Conservation (phyloP, 2,329 filamentous ascomycete genomes). For the Penicillium olsonii region DNA sequence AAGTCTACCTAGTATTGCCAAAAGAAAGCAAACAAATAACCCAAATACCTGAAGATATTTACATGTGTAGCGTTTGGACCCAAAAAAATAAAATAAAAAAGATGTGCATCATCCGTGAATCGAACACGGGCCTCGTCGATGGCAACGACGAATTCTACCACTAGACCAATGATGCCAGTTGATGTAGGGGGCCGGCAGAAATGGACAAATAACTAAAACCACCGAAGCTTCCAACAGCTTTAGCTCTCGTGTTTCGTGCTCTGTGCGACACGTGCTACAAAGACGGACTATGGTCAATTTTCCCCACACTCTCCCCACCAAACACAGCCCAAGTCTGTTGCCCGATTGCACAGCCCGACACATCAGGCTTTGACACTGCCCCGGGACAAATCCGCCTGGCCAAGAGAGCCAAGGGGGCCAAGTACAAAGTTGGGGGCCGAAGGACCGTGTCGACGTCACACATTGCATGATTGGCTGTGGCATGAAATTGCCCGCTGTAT, state of each 20-base stretch:
- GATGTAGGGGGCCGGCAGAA: neutral
- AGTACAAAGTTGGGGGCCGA: neutral
- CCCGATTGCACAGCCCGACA: neutral
- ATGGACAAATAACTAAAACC: too few species aligned
- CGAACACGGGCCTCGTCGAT: slow-evolving; percentile 51
- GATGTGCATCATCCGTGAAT: slow-evolving; percentile 48
- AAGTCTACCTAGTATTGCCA: too few species aligned
- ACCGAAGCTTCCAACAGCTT: too few species aligned
- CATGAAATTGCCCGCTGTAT: neutral
- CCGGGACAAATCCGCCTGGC: neutral
- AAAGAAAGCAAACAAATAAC: neutral
- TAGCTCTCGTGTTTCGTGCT: too few species aligned
- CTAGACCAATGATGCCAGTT: slow-evolving; percentile 46
- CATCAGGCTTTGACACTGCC: neutral
- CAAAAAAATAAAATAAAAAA: slow-evolving; percentile 17
- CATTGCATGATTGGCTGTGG: neutral
- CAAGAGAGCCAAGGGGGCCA: neutral
- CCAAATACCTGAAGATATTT: too few species aligned
- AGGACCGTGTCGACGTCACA: neutral
- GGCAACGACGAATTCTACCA: slow-evolving; percentile 50
- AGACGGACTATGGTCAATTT: too few species aligned
- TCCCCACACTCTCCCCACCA: too few species aligned
- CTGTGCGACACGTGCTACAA: too few species aligned
- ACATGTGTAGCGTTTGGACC: neutral
- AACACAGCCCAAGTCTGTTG: too few species aligned